These are phyloP conservation scores for Phoma herbarum DNA, from an alignment of 2,329 filamentous ascomycete species.

Conservation along the genomic window DNA sequence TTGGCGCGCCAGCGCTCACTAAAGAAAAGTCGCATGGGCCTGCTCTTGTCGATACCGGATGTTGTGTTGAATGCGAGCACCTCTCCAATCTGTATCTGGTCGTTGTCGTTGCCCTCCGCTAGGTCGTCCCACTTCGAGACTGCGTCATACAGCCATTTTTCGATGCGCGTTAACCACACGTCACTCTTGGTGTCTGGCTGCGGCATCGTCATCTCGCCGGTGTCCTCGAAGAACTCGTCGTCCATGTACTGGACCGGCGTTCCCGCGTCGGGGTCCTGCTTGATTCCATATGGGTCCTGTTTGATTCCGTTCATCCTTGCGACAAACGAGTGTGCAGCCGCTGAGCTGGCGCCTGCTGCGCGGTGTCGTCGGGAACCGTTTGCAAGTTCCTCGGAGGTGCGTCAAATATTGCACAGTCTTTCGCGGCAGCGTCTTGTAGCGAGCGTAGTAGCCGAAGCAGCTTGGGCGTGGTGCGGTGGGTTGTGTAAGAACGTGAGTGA, in stretches of 20 bases:
- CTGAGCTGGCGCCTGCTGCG: constrained; percentile 14
- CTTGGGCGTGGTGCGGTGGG: neutral
- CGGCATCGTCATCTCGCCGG: constrained; percentile 53
- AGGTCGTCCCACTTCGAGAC: constrained; percentile 49
- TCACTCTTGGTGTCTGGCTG: constrained; percentile 36
- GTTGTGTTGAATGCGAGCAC: constrained; percentile 41
- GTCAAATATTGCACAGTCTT: neutral
- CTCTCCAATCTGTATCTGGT: constrained; percentile 51
- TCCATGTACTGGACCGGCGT: constrained; percentile 48
- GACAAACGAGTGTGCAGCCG: constrained; percentile 12
- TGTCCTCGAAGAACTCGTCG: constrained; percentile 56
- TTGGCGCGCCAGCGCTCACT: constrained; percentile 71
- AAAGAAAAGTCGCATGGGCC: constrained; percentile 73
- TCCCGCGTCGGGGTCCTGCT: constrained; percentile 49
- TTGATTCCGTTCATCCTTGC: constrained; percentile 53
- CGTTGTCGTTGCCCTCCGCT: constrained; percentile 48
- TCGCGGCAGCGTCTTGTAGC: neutral
- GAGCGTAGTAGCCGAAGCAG: constrained; percentile 5
- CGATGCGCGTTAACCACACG: constrained; percentile 52
- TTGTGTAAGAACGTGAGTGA: neutral
- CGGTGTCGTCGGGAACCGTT: neutral
- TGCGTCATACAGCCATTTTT: constrained; percentile 51
- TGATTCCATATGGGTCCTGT: constrained; percentile 51
- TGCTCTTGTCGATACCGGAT: constrained; percentile 38
- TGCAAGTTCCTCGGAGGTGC: neutral